Evolutionary conservation across 768 basidiomycete species (phyloP).

Genomic region (Mycena filopes): DNA sequence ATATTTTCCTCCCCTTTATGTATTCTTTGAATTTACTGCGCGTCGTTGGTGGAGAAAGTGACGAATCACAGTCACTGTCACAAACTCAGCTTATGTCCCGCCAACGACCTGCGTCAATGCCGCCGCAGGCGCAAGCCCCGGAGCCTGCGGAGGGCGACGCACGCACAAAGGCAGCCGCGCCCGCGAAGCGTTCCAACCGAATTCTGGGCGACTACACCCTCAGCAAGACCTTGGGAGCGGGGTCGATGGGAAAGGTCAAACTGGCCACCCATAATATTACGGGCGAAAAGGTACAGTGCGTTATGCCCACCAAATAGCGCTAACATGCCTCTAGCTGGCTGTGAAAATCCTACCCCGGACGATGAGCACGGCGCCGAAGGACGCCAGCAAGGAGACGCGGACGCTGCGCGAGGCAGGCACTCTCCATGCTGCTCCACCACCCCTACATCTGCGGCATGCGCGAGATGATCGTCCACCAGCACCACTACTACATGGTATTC

Average conservation of each 20-base stretch:
- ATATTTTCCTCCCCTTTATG: too few relatives aligned
- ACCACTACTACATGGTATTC: constrained; percentile 99
- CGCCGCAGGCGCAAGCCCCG: constrained; percentile 13
- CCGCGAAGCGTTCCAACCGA: constrained; percentile 59
- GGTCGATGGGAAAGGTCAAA: constrained; percentile 99
- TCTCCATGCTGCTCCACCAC: constrained; percentile 96
- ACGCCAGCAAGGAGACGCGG: constrained; percentile 96
- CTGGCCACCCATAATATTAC: constrained; percentile 89
- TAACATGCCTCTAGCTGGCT: constrained; percentile 71
- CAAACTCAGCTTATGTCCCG: too few relatives aligned
- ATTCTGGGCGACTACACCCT: constrained; percentile 95
- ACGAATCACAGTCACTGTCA: too few relatives aligned
- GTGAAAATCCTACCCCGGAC: constrained; percentile 97
- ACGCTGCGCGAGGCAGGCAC: constrained; percentile 95
- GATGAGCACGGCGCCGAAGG: constrained; percentile 61
- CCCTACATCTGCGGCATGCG: constrained; percentile 99
- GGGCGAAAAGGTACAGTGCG: constrained; percentile 85
- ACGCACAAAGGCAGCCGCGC: constrained; percentile 29
- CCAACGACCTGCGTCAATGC: too few relatives aligned
- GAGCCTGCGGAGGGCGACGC: constrained; percentile 1
- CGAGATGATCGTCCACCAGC: constrained; percentile 96
- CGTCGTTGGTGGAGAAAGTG: too few relatives aligned
- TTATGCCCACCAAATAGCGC: not conserved
- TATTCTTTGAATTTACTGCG: too few relatives aligned
- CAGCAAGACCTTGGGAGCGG: constrained; percentile 96